phyloP scores from a whole-genome alignment of 257 asterid genomes.

The Oldenlandia corymbosa region DNA sequence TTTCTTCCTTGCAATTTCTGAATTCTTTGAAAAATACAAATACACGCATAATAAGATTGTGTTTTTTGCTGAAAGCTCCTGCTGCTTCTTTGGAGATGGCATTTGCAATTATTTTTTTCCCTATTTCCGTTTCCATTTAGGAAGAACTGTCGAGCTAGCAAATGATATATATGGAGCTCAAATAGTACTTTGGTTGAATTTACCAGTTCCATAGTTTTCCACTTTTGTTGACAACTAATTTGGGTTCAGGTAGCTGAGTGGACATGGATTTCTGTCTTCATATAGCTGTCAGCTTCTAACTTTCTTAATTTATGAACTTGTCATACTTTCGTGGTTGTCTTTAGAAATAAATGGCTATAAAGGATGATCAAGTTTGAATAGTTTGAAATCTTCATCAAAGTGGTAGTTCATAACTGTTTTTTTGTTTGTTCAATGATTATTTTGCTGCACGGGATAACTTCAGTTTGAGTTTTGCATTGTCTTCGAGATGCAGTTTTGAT shows the following conservation, averaged over 20 bases:
- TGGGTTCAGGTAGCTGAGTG: not conserved
- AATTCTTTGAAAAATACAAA: too few species aligned
- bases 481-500: conserved; percentile 2
- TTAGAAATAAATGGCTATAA: too few species aligned
- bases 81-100: not conserved
- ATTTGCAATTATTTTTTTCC: too few species aligned
- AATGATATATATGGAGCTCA: not conserved
- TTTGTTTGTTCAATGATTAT: not conserved
- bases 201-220: not conserved
- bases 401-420: not conserved
- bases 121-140: too few species aligned
- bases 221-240: too few species aligned
- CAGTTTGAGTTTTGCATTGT: not conserved
- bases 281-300: not conserved
- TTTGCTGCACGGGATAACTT: not conserved
- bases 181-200: too few species aligned
- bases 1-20: too few species aligned
- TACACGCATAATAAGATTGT: not conserved
- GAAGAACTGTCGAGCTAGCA: too few species aligned
- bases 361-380: too few species aligned
- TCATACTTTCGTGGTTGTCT: not conserved
- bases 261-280: not conserved
- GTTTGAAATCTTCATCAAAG: not conserved
- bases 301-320: too few species aligned
- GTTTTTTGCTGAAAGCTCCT: too few species aligned